phyloP scores from a whole-genome alignment of 768 basidiomycete species.

The Astraeus odoratus region DNA sequence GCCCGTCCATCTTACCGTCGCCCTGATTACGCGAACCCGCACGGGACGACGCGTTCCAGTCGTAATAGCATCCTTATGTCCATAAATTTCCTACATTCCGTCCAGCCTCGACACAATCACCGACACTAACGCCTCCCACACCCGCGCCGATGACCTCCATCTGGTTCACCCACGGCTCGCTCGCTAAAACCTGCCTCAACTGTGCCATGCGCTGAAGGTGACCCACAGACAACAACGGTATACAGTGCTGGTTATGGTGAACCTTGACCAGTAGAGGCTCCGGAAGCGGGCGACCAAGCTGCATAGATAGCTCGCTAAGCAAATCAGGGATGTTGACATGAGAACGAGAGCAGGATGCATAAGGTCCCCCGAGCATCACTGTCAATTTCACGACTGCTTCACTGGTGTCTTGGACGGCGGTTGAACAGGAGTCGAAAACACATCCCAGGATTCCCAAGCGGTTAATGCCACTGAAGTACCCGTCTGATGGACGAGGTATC shows the following conservation, averaged over 20 bases:
- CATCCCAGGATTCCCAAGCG: conserved; percentile 64
- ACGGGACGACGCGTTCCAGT: conserved; percentile 3
- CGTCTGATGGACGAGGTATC: conserved; percentile 65
- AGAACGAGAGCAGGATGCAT: conserved; percentile 29
- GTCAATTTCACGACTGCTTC: conserved; percentile 67
- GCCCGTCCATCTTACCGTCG: background rate
- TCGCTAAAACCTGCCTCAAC: conserved; percentile 37
- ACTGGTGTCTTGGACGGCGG: conserved; percentile 50
- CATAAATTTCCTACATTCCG: conserved; percentile 45
- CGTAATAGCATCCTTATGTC: conserved; percentile 19
- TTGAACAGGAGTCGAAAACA: conserved; percentile 82
- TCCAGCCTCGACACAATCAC: conserved; percentile 77
- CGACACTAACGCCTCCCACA: conserved; percentile 79
- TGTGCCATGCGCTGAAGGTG: conserved; percentile 66
- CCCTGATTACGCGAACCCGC: background rate
- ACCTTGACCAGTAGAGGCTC: conserved; percentile 48
- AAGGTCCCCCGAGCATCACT: conserved; percentile 85
- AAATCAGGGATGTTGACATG: conserved; percentile 19
- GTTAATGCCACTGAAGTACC: conserved; percentile 34
- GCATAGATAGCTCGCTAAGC: conserved; percentile 32
- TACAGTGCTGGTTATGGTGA: conserved; percentile 57
- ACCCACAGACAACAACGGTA: conserved; percentile 70
- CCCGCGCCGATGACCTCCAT: conserved; percentile 78
- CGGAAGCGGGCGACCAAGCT: conserved; percentile 44
- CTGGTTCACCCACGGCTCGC: conserved; percentile 36